A percentile compares a stretch with the other conserved stretches of the same genome.
Evolutionary conservation across 2,329 filamentous ascomycete species (phyloP).

Genomic region (Sporothrix dimorphospora): DNA sequence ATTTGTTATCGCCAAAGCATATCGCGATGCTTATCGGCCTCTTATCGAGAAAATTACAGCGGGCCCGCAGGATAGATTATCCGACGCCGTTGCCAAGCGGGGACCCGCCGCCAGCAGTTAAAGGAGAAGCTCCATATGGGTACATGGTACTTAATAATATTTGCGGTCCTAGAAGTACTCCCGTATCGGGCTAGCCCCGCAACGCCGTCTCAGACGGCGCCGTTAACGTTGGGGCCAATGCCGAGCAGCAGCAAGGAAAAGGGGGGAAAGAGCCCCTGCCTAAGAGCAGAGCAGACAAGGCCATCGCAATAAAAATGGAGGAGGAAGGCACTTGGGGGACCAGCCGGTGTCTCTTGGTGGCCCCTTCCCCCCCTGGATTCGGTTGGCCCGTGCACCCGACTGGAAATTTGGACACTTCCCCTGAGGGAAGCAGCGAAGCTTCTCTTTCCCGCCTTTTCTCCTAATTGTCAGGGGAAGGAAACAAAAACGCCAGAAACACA

Average conservation of each 20-base stretch:
- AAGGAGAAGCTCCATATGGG: background rate
- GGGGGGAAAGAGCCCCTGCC: constrained; percentile 16
- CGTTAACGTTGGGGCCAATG: constrained; percentile 23
- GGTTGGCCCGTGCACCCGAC: constrained; percentile 36
- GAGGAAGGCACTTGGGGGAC: constrained; percentile 26
- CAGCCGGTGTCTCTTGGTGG: background rate
- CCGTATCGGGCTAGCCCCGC: constrained; percentile 26
- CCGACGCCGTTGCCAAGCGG: constrained; percentile 17
- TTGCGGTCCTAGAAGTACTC: background rate
- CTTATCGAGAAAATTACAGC: constrained; percentile 25
- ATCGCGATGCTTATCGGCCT: constrained; percentile 28
- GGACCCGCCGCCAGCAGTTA: background rate
- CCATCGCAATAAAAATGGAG: constrained; percentile 29
- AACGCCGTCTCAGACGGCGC: background rate
- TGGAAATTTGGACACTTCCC: constrained; percentile 38
- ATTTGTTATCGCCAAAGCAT: constrained; percentile 29
- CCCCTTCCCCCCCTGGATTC: constrained; percentile 31
- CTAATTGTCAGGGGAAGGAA: constrained; percentile 26
- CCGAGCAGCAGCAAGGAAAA: constrained; percentile 25
- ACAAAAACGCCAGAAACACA: constrained; percentile 31
- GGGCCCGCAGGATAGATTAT: constrained; percentile 27
- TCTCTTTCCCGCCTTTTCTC: constrained; percentile 33
- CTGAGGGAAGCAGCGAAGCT: constrained; percentile 34
- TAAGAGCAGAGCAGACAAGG: constrained; percentile 15
- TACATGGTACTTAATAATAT: background rate